Conservation (phyloP, 2,329 filamentous ascomycete species). For the Orbilia blumenaviensis region DNA sequence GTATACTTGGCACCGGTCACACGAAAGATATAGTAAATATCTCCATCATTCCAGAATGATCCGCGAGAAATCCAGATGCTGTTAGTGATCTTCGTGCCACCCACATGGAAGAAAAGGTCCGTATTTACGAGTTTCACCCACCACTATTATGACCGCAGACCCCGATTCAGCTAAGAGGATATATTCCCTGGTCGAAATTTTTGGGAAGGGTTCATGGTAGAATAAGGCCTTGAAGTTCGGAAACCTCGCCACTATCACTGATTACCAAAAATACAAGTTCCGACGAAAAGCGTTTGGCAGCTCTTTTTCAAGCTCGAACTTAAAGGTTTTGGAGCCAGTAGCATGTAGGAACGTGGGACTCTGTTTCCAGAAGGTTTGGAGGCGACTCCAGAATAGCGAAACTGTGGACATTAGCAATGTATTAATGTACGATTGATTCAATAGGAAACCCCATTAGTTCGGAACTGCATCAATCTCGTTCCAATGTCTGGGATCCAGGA, state of each 20-base stretch:
- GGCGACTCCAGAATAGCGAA: background rate
- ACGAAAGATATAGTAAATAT: background rate
- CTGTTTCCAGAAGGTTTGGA: background rate
- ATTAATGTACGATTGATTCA: background rate
- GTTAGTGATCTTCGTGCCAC: background rate
- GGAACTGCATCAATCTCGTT: background rate
- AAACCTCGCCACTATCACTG: background rate
- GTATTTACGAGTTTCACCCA: constrained; percentile 18
- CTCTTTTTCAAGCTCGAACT: constrained; percentile 4
- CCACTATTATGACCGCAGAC: constrained; percentile 1
- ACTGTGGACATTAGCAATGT: background rate
- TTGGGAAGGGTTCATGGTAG: background rate
- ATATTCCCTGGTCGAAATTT: background rate
- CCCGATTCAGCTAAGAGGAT: background rate
- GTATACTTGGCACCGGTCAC: background rate
- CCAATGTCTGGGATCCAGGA: background rate
- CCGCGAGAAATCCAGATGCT: too few relatives aligned
- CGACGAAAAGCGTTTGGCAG: constrained; percentile 5
- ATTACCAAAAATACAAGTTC: background rate
- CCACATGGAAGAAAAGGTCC: constrained; percentile 13
- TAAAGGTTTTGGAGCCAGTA: background rate
- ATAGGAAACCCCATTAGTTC: constrained; percentile 17
- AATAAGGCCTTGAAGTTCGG: background rate
- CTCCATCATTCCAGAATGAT: background rate
- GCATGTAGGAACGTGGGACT: background rate